Percentiles rank a stretch among this genome's conserved stretches.
Conservation (phyloP, 495 filamentous ascomycete genomes). For the Baudoinia panamericana region DNA sequence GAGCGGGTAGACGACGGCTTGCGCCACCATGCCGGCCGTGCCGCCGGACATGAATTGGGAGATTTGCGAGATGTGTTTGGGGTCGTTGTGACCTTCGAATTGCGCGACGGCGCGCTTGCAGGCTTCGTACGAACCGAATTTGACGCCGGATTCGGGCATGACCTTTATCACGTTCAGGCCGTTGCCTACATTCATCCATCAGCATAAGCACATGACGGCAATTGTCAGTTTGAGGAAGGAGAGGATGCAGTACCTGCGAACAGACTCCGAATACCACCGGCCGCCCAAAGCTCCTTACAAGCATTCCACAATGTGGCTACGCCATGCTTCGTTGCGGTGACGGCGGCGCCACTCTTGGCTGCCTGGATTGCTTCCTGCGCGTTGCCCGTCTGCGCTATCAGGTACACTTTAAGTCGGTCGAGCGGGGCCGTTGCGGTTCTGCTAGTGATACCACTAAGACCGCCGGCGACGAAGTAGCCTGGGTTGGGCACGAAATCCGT, state of each 20-base stretch:
- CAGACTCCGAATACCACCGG: conserved; percentile 80
- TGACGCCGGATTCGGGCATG: conserved; percentile 95
- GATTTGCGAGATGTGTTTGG: conserved; percentile 58
- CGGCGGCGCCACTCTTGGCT: conserved; percentile 55
- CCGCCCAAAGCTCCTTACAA: conserved; percentile 60
- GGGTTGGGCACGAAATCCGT: conserved; percentile 52
- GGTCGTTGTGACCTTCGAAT: conserved; percentile 79
- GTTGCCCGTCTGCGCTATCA: conserved; percentile 76
- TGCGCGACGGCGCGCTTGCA: conserved; percentile 76
- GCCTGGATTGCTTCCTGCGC: conserved; percentile 47
- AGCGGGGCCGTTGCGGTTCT: conserved; percentile 88
- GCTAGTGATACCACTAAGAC: conserved; percentile 52
- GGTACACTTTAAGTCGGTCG: conserved; percentile 92
- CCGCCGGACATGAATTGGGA: conserved; percentile 90
- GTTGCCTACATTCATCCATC: conserved; percentile 60
- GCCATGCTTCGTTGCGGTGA: conserved; percentile 52
- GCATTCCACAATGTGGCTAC: conserved; percentile 59
- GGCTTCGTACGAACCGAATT: conserved; percentile 89
- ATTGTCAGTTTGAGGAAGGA: conserved; percentile 13
- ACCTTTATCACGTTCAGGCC: conserved; percentile 95
- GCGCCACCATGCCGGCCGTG: conserved; percentile 85
- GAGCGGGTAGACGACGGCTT: conserved; percentile 88
- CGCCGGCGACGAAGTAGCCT: conserved; percentile 97
- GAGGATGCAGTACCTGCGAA: conserved; percentile 64
- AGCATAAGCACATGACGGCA: not conserved